Base-by-base conservation (phyloP, 176 grass and related monocot genomes). In the bread wheat (Triticum aestivum) region DNA sequence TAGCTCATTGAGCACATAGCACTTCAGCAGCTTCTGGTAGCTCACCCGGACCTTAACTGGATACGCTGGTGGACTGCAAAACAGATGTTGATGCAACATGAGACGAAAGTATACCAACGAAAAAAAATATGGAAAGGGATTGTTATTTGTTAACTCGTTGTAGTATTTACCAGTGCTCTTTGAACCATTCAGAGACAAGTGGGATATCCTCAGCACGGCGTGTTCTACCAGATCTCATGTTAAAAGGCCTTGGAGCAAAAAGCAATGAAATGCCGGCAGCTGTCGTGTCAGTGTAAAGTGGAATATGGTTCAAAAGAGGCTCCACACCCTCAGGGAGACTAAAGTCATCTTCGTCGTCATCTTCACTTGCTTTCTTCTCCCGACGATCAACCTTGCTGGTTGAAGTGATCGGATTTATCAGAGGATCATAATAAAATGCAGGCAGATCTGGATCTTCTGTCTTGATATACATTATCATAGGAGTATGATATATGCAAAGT, bases 401-500 rank as follows among this genome's bases (percentile, higher is more conserved):
- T 65, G 96, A 98, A 56, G 96, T 92, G 41, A 98, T 96, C 21
- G 96, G 96, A 52, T 98, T 98, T 88, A 98, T 98, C 71, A 98
- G 79, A 38, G 96, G 96, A 88, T 98, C 96, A 77, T 96, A 98
- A 54, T 98, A 98, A 83, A 98, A 98, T 42, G 96, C 96, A 86
- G 96, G 96, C 61, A 98, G 72, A 89, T 98, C 96, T 86, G 96
- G 96, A 92, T 98, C 96, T 71, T 98, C 96, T 13, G 96, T 94
- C 77, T 98, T 98, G 84, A 98, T 98, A 75, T 94, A 98, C 96
- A 98, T 98, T 91, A 98, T 98, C 96, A 98, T 98, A 39, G 96
- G 93, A 76, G 93, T 92, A 78, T 98, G 96, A 77, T 98, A 98
- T 38, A 94, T 62, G 8, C 96, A 89, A 76, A 98, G 92, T 85